Evolutionary conservation across 495 filamentous ascomycete genomes (phyloP), one percentile per base, ranked within the genome.

Genomic region (Xylaria bambusicola): DNA sequence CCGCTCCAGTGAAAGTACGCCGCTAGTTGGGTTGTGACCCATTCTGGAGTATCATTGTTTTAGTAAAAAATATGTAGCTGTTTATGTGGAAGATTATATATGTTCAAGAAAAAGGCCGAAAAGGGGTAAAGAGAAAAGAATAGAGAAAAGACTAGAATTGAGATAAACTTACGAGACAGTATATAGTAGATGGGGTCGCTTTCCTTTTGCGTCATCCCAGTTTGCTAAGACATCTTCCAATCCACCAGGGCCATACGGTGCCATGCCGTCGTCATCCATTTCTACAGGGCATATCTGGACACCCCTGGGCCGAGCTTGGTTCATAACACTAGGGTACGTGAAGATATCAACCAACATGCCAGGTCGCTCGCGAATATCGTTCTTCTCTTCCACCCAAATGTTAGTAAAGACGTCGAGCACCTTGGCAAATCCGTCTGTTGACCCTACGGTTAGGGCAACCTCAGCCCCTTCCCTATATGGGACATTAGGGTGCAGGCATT

Each of bases 21-120:
- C 85, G 38, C 90, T 87, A 0, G 93, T 96, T 1, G 93, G 93
- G 67, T 98, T 98, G 64, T 96, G 92, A 13, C 93, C 93, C 69
- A 93, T 89, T 12, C 89, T 93, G 63, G 27, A 44, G 18, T 27
- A 12, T 17, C n/a, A 29, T 38, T 50, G 17, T 45, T 40, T 62
- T 48, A 62, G 60, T 21, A 41, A 48, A 12, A 12, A 20, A 23
- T 44, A 35, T 21, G 24, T 31, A n/a, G n/a, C n/a, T n/a, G n/a
- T n/a, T n/a, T n/a, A n/a, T n/a, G n/a, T n/a, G n/a, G n/a, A n/a
- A n/a, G n/a, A n/a, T n/a, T n/a, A n/a, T n/a, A n/a, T n/a, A n/a
- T n/a, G n/a, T n/a, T n/a, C n/a, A n/a, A n/a, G n/a, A n/a, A n/a
- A n/a, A n/a, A n/a, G n/a, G n/a, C n/a, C n/a, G n/a, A n/a, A n/a